Percentiles rank a stretch among this genome's conserved stretches.
These are phyloP conservation scores for Suillus occidentalis DNA, from an alignment of 768 basidiomycete genomes.

Conservation along the genomic window DNA sequence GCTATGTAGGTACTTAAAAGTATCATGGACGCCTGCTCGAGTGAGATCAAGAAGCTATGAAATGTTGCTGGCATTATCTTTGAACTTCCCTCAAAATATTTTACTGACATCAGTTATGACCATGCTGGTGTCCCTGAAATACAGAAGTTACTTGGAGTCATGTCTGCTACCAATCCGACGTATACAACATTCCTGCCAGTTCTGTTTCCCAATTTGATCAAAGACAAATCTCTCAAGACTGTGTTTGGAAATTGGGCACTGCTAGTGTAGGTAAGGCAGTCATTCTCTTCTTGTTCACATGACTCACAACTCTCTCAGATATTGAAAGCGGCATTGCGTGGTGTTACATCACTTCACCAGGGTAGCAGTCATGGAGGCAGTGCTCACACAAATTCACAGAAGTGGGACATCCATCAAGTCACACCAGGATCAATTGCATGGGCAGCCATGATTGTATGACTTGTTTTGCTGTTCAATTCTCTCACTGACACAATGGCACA, in stretches of 20 bases:
- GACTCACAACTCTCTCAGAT: background rate
- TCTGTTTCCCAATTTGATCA: no score
- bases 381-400: background rate
- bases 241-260: background rate
- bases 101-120: no score
- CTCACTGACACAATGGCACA: background rate
- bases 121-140: no score
- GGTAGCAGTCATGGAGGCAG: background rate
- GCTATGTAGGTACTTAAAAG: no score
- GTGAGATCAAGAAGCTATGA: no score
- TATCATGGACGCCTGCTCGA: no score
- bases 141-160: no score
- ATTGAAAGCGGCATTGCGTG: background rate
- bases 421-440: background rate
- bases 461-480: background rate
- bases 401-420: background rate
- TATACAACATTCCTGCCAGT: no score
- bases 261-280: background rate
- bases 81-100: no score
- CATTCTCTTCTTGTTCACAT: background rate
- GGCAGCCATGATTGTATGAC: background rate
- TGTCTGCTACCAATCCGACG: no score
- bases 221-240: no score
- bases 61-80: no score
- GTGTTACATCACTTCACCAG: background rate